Conservation (phyloP, 768 basidiomycete genomes). For the Termitomyces heimii region DNA sequence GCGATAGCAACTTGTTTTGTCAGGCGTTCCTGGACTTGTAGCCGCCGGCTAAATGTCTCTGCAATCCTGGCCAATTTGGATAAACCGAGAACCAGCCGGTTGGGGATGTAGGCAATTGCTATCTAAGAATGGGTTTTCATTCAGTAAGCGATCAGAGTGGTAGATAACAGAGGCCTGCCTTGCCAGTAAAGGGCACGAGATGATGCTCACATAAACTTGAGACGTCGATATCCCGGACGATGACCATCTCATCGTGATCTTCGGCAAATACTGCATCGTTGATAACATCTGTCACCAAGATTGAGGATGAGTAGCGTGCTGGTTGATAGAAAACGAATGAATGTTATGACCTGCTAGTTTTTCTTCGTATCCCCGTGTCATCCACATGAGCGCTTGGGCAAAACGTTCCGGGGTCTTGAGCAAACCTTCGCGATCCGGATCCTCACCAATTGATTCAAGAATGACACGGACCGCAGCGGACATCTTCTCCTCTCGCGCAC, state of each 20-base stretch:
- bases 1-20: slow-evolving; percentile 97
- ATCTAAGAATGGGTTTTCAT: slow-evolving; percentile 46
- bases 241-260: slow-evolving; percentile 99
- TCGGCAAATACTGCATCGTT: slow-evolving; percentile 98
- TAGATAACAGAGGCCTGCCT: slow-evolving; percentile 45
- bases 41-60: slow-evolving; percentile 91
- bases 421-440: slow-evolving; percentile 92
- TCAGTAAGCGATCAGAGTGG: slow-evolving; percentile 7
- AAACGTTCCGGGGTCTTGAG: slow-evolving; percentile 91
- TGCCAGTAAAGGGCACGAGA: slow-evolving; percentile 95
- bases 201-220: slow-evolving; percentile 99
- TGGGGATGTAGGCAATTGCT: slow-evolving; percentile 97
- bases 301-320: slow-evolving; percentile 5
- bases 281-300: slow-evolving; percentile 70
- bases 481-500: slow-evolving; percentile 70
- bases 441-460: slow-evolving; percentile 97
- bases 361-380: slow-evolving; percentile 98
- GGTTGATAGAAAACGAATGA: slow-evolving; percentile 12
- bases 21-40: slow-evolving; percentile 96
- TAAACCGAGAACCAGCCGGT: slow-evolving; percentile 87
- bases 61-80: slow-evolving; percentile 97
- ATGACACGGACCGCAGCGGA: slow-evolving; percentile 83
- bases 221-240: slow-evolving; percentile 95
- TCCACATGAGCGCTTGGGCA: slow-evolving; percentile 96
- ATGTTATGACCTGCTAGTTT: slow-evolving; percentile 65